Conservation (phyloP, 2,329 filamentous ascomycete species). For the Lachnellula willkommii region DNA sequence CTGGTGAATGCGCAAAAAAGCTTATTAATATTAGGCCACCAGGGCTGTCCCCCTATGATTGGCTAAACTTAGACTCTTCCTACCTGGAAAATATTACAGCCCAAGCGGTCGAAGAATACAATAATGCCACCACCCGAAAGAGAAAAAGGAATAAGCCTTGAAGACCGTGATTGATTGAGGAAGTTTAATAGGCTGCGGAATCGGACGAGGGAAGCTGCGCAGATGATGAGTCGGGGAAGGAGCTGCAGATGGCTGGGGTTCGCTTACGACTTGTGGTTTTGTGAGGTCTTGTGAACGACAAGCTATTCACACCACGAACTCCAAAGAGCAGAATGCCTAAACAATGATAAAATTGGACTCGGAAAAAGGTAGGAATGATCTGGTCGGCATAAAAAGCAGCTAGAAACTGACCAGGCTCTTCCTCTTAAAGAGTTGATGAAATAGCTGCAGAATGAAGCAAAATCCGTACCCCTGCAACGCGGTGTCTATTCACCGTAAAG, state of each 20-base stretch:
- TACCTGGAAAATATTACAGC: background rate
- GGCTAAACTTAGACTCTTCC: background rate
- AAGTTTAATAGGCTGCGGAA: background rate
- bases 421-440: background rate
- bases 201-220: background rate
- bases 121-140: background rate
- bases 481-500: background rate
- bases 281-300: constrained; percentile 9
- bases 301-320: background rate
- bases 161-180: background rate
- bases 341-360: background rate
- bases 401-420: background rate
- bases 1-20: background rate
- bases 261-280: constrained; percentile 2
- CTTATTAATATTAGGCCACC: background rate
- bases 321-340: background rate
- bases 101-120: background rate
- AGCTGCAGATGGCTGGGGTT: background rate
- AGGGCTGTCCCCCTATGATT: background rate
- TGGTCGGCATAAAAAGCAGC: background rate
- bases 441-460: background rate
- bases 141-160: background rate
- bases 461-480: background rate
- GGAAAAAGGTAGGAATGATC: background rate
- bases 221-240: background rate